Percentiles rank a stretch among this genome's conserved stretches.
phyloP scores from a whole-genome alignment of 768 basidiomycete genomes.

The Leccinum pellstonianum region DNA sequence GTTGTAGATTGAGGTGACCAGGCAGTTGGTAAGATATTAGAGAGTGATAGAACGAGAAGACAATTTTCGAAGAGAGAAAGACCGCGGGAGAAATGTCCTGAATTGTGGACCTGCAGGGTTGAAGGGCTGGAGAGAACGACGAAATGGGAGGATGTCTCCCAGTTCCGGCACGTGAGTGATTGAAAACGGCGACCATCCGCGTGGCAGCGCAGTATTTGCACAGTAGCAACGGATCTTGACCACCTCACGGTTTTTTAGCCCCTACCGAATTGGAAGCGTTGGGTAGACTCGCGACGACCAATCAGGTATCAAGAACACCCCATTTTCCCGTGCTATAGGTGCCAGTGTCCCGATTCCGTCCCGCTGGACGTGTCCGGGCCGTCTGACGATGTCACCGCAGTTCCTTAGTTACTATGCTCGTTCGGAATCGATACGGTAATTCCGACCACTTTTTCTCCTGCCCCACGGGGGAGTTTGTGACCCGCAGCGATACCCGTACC shows the following conservation, averaged over 20 bases:
- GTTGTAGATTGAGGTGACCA: not conserved
- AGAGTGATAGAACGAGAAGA: too few species aligned
- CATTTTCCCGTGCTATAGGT: not conserved
- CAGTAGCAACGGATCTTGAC: not conserved
- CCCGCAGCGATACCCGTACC: too few species aligned
- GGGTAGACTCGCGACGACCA: not conserved
- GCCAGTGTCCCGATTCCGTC: not conserved
- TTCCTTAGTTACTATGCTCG: not conserved
- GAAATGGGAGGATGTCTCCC: too few species aligned
- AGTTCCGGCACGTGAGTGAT: not conserved
- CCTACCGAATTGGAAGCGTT: too few species aligned
- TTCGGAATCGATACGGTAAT: not conserved
- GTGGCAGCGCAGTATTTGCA: slow-evolving; percentile 7
- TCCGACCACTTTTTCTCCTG: not conserved
- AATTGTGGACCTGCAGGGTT: not conserved
- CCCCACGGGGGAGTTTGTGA: not conserved
- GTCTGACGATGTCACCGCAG: not conserved
- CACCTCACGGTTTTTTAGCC: too few species aligned
- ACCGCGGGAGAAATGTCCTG: not conserved
- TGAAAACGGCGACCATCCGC: slow-evolving; percentile 8
- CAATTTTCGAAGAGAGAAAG: not conserved
- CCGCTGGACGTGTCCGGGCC: not conserved
- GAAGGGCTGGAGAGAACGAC: not conserved
- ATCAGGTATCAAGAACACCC: not conserved
- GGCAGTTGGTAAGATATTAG: too few species aligned